Base-by-base conservation (phyloP, 768 basidiomycete genomes). In the Russula dissimulans region DNA sequence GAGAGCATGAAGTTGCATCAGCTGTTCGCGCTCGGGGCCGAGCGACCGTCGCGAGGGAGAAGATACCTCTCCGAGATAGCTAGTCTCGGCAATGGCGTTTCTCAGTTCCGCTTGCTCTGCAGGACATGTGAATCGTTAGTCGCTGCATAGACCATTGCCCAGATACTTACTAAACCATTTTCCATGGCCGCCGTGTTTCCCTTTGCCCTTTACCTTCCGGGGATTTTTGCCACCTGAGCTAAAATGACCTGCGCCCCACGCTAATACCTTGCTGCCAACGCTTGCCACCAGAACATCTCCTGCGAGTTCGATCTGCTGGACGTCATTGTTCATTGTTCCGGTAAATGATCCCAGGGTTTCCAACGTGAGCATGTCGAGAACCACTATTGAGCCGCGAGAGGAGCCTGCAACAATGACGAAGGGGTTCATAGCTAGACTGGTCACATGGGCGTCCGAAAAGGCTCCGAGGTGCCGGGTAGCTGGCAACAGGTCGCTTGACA, bases 351-450 rank as follows among this genome's bases (percentile, higher is more conserved):
- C 77, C 49, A 91, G 67, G 4, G 73, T 77, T 38, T 76, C 76
- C 36, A 89, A 77, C 0, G 81, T 85, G 63, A 89, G 72, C 3
- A 80, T 79, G 65, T 91, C 87, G 77, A 83, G 89, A 14, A 87
- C 75, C 17, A 72, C 75, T 3, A 83, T 77, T 6, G 76, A 74
- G 3, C 90, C 90, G 2, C 76, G 71, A 0, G 79, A 75, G 26
- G 86, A 87, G 32, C 90, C 90, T 0, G 84, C 85, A 12, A 81
- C 77, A 49, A 92, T 72, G 15, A 82, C 74, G n/a, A 76, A 59
- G 3, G 79, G 74, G 58, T 81, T 84, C 78, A 85, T 81, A 1
- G 80, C 76, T 18, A 92, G 72, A 12, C 84, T 79, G 5, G 85
- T 85, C 29, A 91, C 77, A 0, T 82, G 72, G 0, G 80, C 84